phyloP scores from a whole-genome alignment of 2,329 filamentous ascomycete genomes.

The Lasiodiplodia sp. region DNA sequence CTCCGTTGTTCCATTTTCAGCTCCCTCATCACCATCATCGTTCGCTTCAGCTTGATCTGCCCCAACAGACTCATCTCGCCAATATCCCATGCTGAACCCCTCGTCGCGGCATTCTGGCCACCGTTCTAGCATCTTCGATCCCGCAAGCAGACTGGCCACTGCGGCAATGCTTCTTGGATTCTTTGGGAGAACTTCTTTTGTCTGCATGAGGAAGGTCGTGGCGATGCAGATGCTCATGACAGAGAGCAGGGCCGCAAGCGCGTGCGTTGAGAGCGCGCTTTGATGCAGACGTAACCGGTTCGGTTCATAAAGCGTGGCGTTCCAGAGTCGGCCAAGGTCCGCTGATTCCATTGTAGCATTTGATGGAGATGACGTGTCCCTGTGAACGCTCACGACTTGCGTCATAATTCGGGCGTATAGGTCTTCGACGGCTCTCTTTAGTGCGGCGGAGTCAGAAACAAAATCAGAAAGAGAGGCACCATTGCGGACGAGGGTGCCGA shows the following conservation, averaged over 20 bases:
- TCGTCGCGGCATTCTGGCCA: background rate
- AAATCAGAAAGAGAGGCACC: too few relatives aligned
- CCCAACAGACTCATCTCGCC: background rate
- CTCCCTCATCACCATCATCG: background rate
- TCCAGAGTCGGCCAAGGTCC: background rate
- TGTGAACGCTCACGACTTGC: background rate
- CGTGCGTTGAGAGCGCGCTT: background rate
- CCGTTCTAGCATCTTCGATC: background rate
- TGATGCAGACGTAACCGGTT: background rate
- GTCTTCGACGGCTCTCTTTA: too few relatives aligned
- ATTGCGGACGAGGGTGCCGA: too few relatives aligned
- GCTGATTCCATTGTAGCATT: background rate
- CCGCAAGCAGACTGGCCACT: background rate
- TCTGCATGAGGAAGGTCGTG: background rate
- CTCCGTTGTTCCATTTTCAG: too few relatives aligned
- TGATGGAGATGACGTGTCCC: background rate
- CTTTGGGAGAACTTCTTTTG: background rate
- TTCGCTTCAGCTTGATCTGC: background rate
- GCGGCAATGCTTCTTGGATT: background rate
- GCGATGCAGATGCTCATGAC: background rate
- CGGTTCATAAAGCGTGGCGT: background rate
- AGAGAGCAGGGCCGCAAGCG: background rate
- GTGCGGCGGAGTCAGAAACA: too few relatives aligned
- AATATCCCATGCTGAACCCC: background rate
- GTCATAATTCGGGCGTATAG: background rate